Conservation (phyloP, 257 asterid genomes). For the Handroanthus guayacan region DNA sequence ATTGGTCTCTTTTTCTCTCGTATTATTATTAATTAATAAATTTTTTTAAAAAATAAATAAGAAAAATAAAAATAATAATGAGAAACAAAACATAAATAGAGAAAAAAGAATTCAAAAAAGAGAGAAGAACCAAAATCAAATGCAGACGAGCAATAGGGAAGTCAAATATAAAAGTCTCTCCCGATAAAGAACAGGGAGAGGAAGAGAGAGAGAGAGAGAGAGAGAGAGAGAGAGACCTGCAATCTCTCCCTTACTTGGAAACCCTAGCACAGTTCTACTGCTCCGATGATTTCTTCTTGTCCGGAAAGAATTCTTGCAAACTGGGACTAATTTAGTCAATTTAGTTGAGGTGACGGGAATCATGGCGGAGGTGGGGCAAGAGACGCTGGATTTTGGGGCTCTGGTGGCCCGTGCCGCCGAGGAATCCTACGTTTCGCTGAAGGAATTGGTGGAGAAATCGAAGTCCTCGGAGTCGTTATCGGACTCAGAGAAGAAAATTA, state of each 20-base stretch:
- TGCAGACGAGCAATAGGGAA: constrained; percentile 24
- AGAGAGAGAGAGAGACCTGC: constrained; percentile 2
- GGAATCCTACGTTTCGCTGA: constrained; percentile 73
- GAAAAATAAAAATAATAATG: no score
- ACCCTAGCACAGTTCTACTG: constrained; percentile 37
- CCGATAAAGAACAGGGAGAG: constrained; percentile 3
- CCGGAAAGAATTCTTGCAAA: constrained; percentile 15
- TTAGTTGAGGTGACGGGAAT: constrained; percentile 32
- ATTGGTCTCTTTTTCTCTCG: no score
- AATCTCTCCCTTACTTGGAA: constrained; percentile 32
- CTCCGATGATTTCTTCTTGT: constrained; percentile 39
- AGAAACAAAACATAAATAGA: no score
- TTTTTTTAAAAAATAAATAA: no score
- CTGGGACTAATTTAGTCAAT: constrained; percentile 32
- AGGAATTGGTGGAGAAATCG: constrained; percentile 90
- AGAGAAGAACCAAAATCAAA: background rate
- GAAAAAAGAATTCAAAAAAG: no score
- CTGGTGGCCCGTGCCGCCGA: constrained; percentile 86
- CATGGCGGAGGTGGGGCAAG: constrained; percentile 88
- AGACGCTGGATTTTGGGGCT: constrained; percentile 86
- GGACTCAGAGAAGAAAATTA: constrained; percentile 92
- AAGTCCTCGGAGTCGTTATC: constrained; percentile 68
- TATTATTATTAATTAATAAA: no score
- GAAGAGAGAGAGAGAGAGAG: background rate
- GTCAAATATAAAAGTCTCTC: constrained; percentile 28